Conservation (phyloP, 2,329 filamentous ascomycete species). For the Xylariaceae sp. region DNA sequence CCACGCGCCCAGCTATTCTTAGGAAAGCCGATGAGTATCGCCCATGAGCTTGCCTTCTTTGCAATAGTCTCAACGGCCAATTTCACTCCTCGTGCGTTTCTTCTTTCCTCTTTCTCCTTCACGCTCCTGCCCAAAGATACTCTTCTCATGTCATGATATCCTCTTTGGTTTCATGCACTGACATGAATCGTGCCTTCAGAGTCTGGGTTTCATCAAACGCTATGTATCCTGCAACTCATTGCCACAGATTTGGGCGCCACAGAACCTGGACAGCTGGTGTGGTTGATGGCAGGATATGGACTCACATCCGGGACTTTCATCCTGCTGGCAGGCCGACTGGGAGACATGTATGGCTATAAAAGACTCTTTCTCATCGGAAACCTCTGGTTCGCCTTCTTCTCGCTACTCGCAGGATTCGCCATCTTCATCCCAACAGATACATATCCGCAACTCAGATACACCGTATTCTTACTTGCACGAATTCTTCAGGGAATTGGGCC, state of each 20-base stretch:
- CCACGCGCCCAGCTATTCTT: conserved; percentile 25
- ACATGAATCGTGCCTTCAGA: conserved; percentile 18
- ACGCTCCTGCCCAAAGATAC: neutral
- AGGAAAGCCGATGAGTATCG: conserved; percentile 23
- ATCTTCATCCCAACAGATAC: conserved; percentile 30
- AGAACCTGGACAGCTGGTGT: conserved; percentile 39
- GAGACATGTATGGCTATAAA: conserved; percentile 48
- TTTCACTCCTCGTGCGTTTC: conserved; percentile 27
- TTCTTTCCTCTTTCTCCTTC: neutral
- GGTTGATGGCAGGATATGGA: conserved; percentile 46
- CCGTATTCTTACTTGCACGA: conserved; percentile 38
- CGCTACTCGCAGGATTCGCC: conserved; percentile 40
- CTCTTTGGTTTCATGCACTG: neutral
- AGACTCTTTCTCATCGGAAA: conserved; percentile 45
- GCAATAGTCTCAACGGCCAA: conserved; percentile 27
- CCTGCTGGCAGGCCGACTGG: conserved; percentile 44
- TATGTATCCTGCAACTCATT: conserved; percentile 40
- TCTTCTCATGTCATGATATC: neutral
- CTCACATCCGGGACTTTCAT: conserved; percentile 49
- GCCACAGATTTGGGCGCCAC: conserved; percentile 37
- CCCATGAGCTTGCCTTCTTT: conserved; percentile 27
- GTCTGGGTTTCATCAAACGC: conserved; percentile 27
- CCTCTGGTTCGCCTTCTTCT: conserved; percentile 46
- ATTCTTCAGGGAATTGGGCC: conserved; percentile 48
- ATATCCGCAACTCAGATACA: conserved; percentile 20